Conservation (phyloP, 2,329 filamentous ascomycete species). For the Fusarium papillatum region DNA sequence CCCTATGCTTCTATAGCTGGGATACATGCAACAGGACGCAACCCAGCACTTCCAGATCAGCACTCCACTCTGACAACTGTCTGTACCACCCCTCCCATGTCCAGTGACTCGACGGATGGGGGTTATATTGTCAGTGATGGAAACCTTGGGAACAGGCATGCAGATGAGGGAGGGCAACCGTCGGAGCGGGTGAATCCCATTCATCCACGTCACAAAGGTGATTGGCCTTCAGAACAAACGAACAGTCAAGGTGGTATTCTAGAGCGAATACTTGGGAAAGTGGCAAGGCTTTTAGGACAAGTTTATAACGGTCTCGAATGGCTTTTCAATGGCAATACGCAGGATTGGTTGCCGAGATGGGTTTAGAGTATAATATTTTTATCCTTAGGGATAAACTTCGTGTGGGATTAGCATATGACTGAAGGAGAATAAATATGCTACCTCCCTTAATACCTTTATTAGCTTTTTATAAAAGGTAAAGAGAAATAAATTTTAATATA, state of each 20-base stretch:
- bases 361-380: neutral
- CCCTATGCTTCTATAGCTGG: neutral
- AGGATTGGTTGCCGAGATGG: neutral
- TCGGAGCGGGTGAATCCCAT: neutral
- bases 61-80: neutral
- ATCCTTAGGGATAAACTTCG: too few relatives aligned
- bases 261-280: neutral
- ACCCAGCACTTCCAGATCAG: too few relatives aligned
- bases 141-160: neutral
- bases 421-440: too few relatives aligned
- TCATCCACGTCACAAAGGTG: neutral
- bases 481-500: too few relatives aligned
- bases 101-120: neutral
- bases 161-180: neutral
- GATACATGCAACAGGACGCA: neutral
- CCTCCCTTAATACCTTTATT: too few relatives aligned
- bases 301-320: neutral
- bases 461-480: too few relatives aligned
- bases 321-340: neutral
- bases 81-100: neutral
- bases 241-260: neutral
- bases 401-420: too few relatives aligned
- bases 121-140: neutral
- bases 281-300: neutral
- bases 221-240: neutral